phyloP scores from a whole-genome alignment of 805 yeast species.

The Zygosaccharomyces lentus region DNA sequence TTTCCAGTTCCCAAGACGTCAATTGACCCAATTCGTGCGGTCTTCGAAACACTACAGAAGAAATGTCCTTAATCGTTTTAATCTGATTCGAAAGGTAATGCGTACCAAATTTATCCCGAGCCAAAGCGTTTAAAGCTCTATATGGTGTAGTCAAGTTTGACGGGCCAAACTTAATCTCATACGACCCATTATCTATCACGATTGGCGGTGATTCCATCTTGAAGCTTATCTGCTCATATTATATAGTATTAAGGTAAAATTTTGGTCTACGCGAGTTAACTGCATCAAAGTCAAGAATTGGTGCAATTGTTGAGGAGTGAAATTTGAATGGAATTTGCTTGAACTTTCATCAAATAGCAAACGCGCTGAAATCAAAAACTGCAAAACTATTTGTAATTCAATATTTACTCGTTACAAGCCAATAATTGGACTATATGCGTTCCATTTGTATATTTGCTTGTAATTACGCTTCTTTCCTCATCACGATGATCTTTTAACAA shows the following conservation, averaged over 20 bases:
- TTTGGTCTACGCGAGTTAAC: constrained; percentile 1
- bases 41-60: constrained; percentile 68
- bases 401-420: no score
- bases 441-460: background rate
- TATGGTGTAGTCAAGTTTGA: constrained; percentile 41
- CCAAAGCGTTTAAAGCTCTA: constrained; percentile 62
- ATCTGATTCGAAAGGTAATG: constrained; percentile 70
- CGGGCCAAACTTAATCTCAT: constrained; percentile 65
- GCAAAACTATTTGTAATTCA: background rate
- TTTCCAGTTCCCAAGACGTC: constrained; percentile 86
- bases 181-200: constrained; percentile 87
- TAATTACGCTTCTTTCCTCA: background rate
- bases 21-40: constrained; percentile 89
- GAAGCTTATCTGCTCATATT: background rate
- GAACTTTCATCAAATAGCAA: no score
- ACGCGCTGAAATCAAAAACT: no score
- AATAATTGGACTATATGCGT: no score
- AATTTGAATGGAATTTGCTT: background rate
- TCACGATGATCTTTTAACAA: background rate
- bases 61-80: constrained; percentile 59
- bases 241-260: background rate
- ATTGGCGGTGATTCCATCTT: constrained; percentile 34
- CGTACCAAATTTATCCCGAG: constrained; percentile 70
- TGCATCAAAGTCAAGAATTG: background rate
- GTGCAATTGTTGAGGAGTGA: no score